Conservation (phyloP, 2,329 filamentous ascomycete genomes). For the Talaromyces piceae region DNA sequence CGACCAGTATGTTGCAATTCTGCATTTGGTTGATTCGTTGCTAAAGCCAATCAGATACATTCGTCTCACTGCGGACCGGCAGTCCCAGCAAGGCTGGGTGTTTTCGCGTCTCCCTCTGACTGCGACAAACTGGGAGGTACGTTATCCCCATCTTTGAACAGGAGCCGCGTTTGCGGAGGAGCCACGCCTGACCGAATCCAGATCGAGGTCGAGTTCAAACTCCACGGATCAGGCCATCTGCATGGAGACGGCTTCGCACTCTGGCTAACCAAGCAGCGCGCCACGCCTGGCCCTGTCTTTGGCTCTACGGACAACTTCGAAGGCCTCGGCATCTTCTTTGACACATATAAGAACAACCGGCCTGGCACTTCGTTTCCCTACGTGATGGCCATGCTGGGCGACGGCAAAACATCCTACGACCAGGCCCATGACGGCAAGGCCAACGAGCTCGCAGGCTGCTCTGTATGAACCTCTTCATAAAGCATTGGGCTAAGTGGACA, state of each 20-base stretch:
- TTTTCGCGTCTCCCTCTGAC: constrained; percentile 92
- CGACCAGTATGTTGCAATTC: constrained; percentile 43
- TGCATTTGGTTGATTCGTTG: not conserved
- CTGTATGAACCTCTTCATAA: constrained; percentile 49
- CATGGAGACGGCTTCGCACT: constrained; percentile 96
- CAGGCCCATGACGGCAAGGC: constrained; percentile 90
- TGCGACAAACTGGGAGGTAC: constrained; percentile 91
- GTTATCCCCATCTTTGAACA: not conserved
- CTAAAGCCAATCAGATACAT: constrained; percentile 60
- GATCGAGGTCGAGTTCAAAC: constrained; percentile 92
- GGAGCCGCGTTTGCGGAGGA: too few species aligned
- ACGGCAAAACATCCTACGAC: constrained; percentile 83
- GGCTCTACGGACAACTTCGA: constrained; percentile 84
- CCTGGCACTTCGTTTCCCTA: constrained; percentile 94
- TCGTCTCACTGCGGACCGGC: constrained; percentile 81
- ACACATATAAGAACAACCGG: constrained; percentile 99
- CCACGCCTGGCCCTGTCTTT: constrained; percentile 73
- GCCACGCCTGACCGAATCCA: constrained; percentile 19
- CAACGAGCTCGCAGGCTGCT: constrained; percentile 89
- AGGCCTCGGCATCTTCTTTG: constrained; percentile 89
- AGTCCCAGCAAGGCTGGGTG: constrained; percentile 86
- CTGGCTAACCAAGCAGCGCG: constrained; percentile 95
- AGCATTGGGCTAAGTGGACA: too few species aligned
- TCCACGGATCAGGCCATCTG: constrained; percentile 79
- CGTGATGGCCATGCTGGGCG: constrained; percentile 96